These are phyloP conservation scores for Acanthamoeba triangularis DNA, from an alignment of 208 protist species.

Conservation along the genomic window DNA sequence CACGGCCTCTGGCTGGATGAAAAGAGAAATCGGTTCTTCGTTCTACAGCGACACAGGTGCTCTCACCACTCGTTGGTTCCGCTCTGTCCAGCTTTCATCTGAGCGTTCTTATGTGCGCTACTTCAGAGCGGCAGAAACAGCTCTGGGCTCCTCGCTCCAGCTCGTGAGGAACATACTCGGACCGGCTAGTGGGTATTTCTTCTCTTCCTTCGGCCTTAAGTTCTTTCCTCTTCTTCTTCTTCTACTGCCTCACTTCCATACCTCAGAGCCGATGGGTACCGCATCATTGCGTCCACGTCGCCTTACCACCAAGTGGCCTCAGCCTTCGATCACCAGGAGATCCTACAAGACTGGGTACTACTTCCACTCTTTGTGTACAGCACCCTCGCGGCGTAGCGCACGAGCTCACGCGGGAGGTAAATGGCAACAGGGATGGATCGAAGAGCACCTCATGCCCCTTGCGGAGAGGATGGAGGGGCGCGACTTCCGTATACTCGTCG, in stretches of 20 bases:
- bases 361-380: background rate
- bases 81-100: background rate
- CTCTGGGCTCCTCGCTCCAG: slow-evolving; percentile 13
- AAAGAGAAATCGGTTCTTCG: slow-evolving; percentile 16
- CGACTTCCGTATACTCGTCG: slow-evolving; percentile 20
- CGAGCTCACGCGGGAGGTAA: background rate
- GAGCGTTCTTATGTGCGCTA: background rate
- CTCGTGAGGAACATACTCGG: slow-evolving; percentile 36
- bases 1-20: slow-evolving; percentile 42
- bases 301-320: slow-evolving; percentile 35
- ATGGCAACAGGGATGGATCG: slow-evolving; percentile 2
- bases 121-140: slow-evolving; percentile 9
- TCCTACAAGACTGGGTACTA: slow-evolving; percentile 40
- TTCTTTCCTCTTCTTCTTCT: background rate
- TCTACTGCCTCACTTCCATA: background rate
- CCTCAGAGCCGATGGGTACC: slow-evolving; percentile 25
- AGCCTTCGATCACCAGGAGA: slow-evolving; percentile 31
- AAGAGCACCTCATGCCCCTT: slow-evolving; percentile 61
- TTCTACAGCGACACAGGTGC: slow-evolving; percentile 43
- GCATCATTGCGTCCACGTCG: background rate
- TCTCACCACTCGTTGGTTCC: background rate
- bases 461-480: background rate
- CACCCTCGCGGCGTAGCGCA: background rate
- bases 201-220: background rate
- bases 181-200: slow-evolving; percentile 2